Evolutionary conservation across 441 rosid species (phyloP), one percentile per base, ranked within the genome.

Genomic region (Aleurites moluccanus): DNA sequence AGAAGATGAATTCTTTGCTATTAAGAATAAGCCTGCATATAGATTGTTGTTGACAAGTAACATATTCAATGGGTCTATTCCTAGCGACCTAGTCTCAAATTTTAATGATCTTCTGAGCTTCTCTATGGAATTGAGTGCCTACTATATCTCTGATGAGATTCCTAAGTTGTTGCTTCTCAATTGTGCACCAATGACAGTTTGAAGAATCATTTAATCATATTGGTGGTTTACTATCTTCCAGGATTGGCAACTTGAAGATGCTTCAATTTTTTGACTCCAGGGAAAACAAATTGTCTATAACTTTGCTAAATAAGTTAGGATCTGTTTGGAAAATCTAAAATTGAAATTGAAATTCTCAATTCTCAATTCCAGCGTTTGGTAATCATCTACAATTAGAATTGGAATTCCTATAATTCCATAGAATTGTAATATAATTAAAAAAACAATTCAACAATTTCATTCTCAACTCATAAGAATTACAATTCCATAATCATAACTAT

Each of bases 151-250:
- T 23, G 85, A 87, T 49, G 81, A 47, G 77, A 75, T 81, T 61
- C 64, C 63, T 42, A 82, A 80, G 28, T 66, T 69, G 20, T 73
- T 75, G 74, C 71, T 72, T 75, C 80, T 78, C 62, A 71, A 64
- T 68, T 90, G 94, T 73, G 67, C 40, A 52, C 74, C 50, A 65
- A 44, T 86, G 49, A 47, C 86, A 79, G 75, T 81, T 90, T 69
- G 86, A 83, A 78, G 92, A 89, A 28, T 88, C 94, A 9, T 67
- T 80, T 27, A 90, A 90, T 78, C 85, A 28, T 80, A 90, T 90
- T 44, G 42, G 75, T 38, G 90, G 92, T 60, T 77, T 83, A 57
- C 77, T 90, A 50, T 68, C 69, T 70, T 61, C 87, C 38, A 76
- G 72, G 44, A 74, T 86, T 70, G 87, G 83, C 56, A 82, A 85